Evolutionary conservation across 371 early-diverging fungal species (phyloP).

Genomic region (Rhizoclosmatium hyalinum): DNA sequence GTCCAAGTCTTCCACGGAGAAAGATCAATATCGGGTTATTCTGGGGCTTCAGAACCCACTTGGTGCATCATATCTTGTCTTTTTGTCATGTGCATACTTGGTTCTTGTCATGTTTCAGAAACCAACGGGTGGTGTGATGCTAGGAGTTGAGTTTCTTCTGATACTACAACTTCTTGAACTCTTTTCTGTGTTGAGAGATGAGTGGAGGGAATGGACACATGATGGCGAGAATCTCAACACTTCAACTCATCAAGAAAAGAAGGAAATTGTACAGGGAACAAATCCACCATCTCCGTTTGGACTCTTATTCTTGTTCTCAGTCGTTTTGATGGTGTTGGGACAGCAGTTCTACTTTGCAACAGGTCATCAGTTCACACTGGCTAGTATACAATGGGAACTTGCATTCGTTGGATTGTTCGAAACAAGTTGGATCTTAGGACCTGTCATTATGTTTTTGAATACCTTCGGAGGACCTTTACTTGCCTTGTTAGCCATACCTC

Average conservation of each 20-base stretch:
- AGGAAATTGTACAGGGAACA: not conserved
- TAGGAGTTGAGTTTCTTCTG: constrained; percentile 60
- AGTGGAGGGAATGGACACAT: not conserved
- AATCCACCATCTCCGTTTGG: constrained; percentile 31
- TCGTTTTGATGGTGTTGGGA: constrained; percentile 56
- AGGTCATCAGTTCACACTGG: constrained; percentile 88
- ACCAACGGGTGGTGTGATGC: constrained; percentile 76
- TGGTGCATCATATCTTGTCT: constrained; percentile 66
- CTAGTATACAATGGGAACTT: constrained; percentile 88
- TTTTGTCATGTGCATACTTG: constrained; percentile 61
- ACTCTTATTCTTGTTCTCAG: constrained; percentile 33
- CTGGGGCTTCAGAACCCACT: constrained; percentile 67
- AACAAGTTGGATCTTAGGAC: constrained; percentile 74
- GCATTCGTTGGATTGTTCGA: constrained; percentile 82
- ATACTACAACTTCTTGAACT: constrained; percentile 60
- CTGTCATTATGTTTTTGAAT: constrained; percentile 76
- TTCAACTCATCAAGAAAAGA: not conserved
- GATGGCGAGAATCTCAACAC: not conserved
- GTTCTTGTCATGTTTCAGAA: constrained; percentile 67
- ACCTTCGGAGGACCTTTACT: constrained; percentile 77
- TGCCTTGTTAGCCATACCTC: constrained; percentile 43
- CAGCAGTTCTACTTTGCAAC: constrained; percentile 84
- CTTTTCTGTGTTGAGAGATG: constrained; percentile 59
- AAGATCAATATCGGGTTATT: constrained; percentile 22
- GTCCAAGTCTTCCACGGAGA: not conserved